Conservation (phyloP, 2,329 filamentous ascomycete genomes). For the Ascochyta fabae region DNA sequence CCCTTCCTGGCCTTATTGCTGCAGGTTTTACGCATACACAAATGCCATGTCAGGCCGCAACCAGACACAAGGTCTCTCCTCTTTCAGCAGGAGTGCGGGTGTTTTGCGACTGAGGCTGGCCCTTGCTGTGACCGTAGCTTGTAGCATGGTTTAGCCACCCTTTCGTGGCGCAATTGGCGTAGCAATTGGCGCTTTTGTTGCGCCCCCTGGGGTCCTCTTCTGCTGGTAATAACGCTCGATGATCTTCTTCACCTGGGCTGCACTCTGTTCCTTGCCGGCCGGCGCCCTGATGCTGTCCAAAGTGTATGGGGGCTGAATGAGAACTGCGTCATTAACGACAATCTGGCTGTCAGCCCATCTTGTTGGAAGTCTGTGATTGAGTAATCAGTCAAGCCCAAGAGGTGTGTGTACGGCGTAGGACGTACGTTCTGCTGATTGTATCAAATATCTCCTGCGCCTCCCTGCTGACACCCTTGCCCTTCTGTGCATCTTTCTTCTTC, state of each 20-base stretch:
- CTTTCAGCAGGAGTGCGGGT: background rate
- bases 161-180: conserved; percentile 42
- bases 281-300: conserved; percentile 60
- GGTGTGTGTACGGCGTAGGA: conserved; percentile 1
- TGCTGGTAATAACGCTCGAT: conserved; percentile 54
- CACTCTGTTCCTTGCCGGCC: conserved; percentile 51
- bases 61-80: background rate
- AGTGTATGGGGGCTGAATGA: conserved; percentile 65
- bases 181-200: conserved; percentile 33
- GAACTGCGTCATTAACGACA: conserved; percentile 66
- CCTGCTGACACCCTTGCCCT: conserved; percentile 65
- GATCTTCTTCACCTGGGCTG: conserved; percentile 54
- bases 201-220: conserved; percentile 43
- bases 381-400: conserved; percentile 11
- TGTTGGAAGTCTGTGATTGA: conserved; percentile 54
- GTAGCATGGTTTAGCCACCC: conserved; percentile 25
- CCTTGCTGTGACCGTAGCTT: background rate
- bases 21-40: background rate
- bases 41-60: background rate
- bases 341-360: conserved; percentile 66
- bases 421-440: conserved; percentile 63
- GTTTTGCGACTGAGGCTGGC: background rate
- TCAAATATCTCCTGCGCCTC: conserved; percentile 71
- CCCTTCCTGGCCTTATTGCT: background rate
- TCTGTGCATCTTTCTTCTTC: conserved; percentile 63